Base-by-base conservation (phyloP, 805 yeast species). In the Sugiyamaella lignohabitans region DNA sequence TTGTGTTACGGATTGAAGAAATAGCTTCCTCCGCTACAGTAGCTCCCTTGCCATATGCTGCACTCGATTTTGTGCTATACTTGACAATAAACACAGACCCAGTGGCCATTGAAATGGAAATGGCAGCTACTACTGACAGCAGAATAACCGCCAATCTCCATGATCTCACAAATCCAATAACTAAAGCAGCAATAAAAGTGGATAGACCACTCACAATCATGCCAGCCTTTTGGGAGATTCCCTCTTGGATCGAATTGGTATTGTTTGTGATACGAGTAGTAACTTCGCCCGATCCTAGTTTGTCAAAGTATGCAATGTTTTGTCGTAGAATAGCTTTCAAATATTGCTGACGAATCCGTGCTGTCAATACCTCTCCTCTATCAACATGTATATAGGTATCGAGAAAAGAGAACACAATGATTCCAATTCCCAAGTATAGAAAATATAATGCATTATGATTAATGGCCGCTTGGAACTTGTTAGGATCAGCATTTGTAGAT, bases 181-280 rank as follows among this genome's bases (percentile, higher is more conserved):
- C 60, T 14, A 69, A 53, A 4, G 72, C 64, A 17, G 69, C 55
- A 23, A 65, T 51, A 51, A 69, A 68, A 1, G 71, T 61, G 17
- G 72, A 61, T 10, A 67, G 22, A 27, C 69, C 71, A 32, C 64
- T 61, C 24, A 65, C 55, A 32, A 68, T 66, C 39, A 60, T 57
- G n/a, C 71, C 70, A 6, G 64, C 57, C 51, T 69, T 69, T 53
- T 69, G 71, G 37, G 69, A 62, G 53, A 69, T 66, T 22, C 72
- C 73, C 37, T 67, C 72, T 51, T 70, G 73, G 32, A 69, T 61
- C 34, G 61, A 51, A 17, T 62, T 60, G 14, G 71, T 68, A 42
- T 68, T 72, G 20, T 63, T 64, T 18, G 71, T 63, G 55, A 69
- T 69, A 16, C 73, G 63, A 6, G 70, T 66, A 17, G 73, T 66